Percentiles rank a stretch among this genome's conserved stretches.
These are phyloP conservation scores for Scolecobasidium constrictum DNA, from an alignment of 2,329 filamentous ascomycete species.

Conservation along the genomic window DNA sequence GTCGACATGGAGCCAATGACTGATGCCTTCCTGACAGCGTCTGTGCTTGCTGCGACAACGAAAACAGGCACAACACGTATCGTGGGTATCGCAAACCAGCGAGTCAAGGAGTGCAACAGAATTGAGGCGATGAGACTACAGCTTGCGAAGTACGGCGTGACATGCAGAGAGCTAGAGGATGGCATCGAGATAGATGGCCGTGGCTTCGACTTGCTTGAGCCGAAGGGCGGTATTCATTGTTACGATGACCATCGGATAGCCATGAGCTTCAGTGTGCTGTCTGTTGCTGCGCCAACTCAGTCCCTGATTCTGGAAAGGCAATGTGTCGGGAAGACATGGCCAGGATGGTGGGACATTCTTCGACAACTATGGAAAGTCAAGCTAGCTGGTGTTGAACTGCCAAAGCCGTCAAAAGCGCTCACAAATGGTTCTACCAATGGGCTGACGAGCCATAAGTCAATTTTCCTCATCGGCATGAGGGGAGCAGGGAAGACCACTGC, in stretches of 20 bases:
- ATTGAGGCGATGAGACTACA: constrained; percentile 94
- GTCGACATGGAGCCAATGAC: constrained; percentile 99
- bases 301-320: constrained; percentile 80
- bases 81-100: constrained; percentile 90
- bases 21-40: constrained; percentile 92
- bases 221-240: constrained; percentile 64
- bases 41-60: constrained; percentile 82
- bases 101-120: constrained; percentile 96
- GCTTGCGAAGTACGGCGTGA: constrained; percentile 84
- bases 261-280: constrained; percentile 94
- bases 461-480: constrained; percentile 95
- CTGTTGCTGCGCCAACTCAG: constrained; percentile 57
- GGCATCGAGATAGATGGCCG: constrained; percentile 68
- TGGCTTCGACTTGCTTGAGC: constrained; percentile 37
- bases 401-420: constrained; percentile 22
- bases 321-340: constrained; percentile 96
- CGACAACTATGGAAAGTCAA: constrained; percentile 65
- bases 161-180: constrained; percentile 79
- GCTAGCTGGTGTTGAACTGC: constrained; percentile 62
- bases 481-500: constrained; percentile 94
- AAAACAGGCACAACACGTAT: constrained; percentile 70
- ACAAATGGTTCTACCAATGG: constrained; percentile 26
- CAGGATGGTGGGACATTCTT: constrained; percentile 93
- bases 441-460: constrained; percentile 46
- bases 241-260: constrained; percentile 97